Conservation (phyloP, 2,329 filamentous ascomycete genomes). For the Nemania sp. region DNA sequence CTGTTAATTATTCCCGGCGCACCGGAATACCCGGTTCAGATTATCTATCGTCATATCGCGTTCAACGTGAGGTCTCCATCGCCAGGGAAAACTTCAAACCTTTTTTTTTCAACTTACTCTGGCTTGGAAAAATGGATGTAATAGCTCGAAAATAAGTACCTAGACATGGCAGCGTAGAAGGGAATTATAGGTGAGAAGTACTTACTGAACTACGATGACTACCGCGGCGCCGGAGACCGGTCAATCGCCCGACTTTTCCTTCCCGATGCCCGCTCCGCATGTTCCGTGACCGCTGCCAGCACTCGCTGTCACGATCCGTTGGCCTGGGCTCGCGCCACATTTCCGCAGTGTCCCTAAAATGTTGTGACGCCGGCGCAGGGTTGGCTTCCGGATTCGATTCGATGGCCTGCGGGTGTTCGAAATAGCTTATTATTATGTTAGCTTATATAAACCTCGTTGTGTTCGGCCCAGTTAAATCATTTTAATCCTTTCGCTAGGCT, state of each 20-base stretch:
- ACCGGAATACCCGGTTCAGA: not conserved
- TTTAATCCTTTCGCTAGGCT: too few relatives aligned
- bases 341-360: constrained; percentile 26
- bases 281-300: constrained; percentile 30
- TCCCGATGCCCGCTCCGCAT: constrained; percentile 11
- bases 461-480: too few relatives aligned
- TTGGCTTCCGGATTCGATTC: too few relatives aligned
- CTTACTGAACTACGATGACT: constrained; percentile 24
- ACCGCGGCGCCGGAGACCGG: constrained; percentile 23
- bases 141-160: not conserved
- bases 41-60: not conserved
- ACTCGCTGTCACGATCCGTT: constrained; percentile 29
- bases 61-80: not conserved
- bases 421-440: too few relatives aligned
- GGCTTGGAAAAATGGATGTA: too few relatives aligned
- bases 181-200: not conserved
- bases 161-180: not conserved
- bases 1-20: constrained; percentile 23
- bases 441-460: too few relatives aligned
- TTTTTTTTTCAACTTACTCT: too few relatives aligned
- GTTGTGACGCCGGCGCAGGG: constrained; percentile 30
- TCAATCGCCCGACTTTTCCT: constrained; percentile 27
- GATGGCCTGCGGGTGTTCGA: too few relatives aligned
- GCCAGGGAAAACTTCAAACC: too few relatives aligned
- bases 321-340: constrained; percentile 20